Evolutionary conservation across 176 grass and related monocot genomes (phyloP).

Genomic region (Eleusine indica): DNA sequence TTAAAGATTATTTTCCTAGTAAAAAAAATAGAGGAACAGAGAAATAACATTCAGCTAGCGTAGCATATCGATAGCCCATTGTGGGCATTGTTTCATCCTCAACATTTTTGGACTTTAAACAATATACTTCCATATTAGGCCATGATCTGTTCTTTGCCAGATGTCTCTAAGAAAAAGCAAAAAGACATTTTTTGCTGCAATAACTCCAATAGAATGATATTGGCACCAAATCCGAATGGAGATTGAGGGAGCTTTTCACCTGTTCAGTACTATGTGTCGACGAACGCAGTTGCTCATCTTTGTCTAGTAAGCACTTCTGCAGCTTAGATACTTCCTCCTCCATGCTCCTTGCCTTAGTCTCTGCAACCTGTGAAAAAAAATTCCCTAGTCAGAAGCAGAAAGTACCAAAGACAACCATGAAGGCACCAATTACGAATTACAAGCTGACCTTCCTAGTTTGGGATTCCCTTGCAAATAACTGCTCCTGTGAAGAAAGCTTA

Average conservation of each 20-base stretch:
- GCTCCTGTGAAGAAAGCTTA: conserved; percentile 63
- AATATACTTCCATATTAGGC: background rate
- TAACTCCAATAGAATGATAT: background rate
- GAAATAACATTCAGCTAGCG: background rate
- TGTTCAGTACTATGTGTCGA: conserved; percentile 50
- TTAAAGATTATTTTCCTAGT: background rate
- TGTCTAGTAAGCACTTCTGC: conserved; percentile 68
- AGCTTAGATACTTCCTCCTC: conserved; percentile 74
- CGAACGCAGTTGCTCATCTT: conserved; percentile 58
- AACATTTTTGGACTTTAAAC: background rate
- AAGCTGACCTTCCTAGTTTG: conserved; percentile 61
- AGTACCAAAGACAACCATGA: background rate
- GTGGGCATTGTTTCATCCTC: background rate
- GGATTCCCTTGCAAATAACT: conserved; percentile 61
- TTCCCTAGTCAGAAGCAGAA: background rate
- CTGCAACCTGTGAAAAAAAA: conserved; percentile 53
- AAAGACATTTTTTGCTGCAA: background rate
- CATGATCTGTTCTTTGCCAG: background rate
- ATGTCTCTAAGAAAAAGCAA: background rate
- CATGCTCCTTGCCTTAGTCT: conserved; percentile 69
- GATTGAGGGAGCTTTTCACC: conserved; percentile 36
- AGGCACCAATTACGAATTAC: background rate
- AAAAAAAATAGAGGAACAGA: background rate
- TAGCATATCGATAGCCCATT: background rate
- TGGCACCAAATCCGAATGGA: background rate